Evolutionary conservation across 2,329 filamentous ascomycete species (phyloP), one percentile per base, ranked within the genome.

Genomic region (Endoconidiophora laricicola): DNA sequence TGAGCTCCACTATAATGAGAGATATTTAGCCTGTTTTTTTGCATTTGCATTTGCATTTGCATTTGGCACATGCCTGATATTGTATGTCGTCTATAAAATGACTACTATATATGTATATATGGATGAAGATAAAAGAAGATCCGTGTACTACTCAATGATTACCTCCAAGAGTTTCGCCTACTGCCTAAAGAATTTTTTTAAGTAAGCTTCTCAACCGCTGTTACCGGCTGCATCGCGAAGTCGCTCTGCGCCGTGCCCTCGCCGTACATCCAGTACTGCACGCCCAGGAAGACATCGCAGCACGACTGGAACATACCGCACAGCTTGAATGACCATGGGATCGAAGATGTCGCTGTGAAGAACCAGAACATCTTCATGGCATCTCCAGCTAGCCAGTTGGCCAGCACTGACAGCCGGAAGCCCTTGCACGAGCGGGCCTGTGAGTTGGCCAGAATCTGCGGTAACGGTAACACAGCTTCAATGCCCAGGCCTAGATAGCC

Each of bases 331-430:
- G 82, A 78, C 72, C 74, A 73, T 0, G 85, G 84, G 29, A 91
- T 85, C 58, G 73, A 69, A 3, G 76, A 76, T 1, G 72, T 75
- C 1, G 81, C 75, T 2, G 79, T 83, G 54, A 88, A 82, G 67
- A 90, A 91, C 78, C 78, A 82, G 59, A 86, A 83, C 73, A 90
- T 83, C 71, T 93, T 93, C 79, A 91, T 86, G 6, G 75, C 70
- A 63, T 93, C 85, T 54, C 85, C 85, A 2, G 81, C 66, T 48
- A 93, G 68, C 85, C 85, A 93, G 62, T 80, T 86, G 24, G 71
- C 74, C 52, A 91, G 67, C 3, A 93, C 79, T 5, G 80, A 86
- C 9, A 86, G 60, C 14, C 85, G 74, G 64, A 93, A 86, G 4
- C 85, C 85, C 62, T 78, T 81, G 68, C 81, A 86, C 2, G 83